Conservation (phyloP, 2,329 filamentous ascomycete species). For the Penicillium polonicum region DNA sequence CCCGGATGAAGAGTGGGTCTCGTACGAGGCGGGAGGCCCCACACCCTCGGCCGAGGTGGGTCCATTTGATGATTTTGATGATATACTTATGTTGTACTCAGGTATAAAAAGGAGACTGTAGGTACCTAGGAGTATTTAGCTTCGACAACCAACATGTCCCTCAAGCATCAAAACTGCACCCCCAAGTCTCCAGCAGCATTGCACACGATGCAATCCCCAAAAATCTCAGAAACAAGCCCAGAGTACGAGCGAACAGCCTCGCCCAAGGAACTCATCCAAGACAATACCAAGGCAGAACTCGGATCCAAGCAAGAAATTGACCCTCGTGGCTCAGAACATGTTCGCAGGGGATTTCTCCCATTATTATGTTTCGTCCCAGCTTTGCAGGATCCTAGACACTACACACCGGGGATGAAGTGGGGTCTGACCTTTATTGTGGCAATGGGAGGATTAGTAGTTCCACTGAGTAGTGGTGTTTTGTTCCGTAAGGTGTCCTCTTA, state of each 20-base stretch:
- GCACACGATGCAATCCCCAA: neutral
- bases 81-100: too few species aligned
- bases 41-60: neutral
- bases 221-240: neutral
- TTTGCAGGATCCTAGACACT: neutral
- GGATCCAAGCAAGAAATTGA: neutral
- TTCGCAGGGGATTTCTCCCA: neutral
- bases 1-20: neutral
- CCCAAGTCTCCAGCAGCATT: neutral
- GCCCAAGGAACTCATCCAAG: too few species aligned
- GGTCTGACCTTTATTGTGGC: neutral
- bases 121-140: too few species aligned
- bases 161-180: neutral
- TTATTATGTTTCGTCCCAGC: neutral
- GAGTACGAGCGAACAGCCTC: neutral
- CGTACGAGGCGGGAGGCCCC: neutral
- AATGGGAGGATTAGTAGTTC: neutral
- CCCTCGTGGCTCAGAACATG: neutral
- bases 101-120: too few species aligned
- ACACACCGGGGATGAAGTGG: neutral
- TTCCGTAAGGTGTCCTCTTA: too few species aligned
- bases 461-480: neutral
- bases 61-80: neutral
- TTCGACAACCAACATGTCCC: neutral
- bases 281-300: neutral